A percentile compares a stretch with the other conserved stretches of the same genome.
Conservation (phyloP, 345 rosid genomes). For the Linum trigynum region DNA sequence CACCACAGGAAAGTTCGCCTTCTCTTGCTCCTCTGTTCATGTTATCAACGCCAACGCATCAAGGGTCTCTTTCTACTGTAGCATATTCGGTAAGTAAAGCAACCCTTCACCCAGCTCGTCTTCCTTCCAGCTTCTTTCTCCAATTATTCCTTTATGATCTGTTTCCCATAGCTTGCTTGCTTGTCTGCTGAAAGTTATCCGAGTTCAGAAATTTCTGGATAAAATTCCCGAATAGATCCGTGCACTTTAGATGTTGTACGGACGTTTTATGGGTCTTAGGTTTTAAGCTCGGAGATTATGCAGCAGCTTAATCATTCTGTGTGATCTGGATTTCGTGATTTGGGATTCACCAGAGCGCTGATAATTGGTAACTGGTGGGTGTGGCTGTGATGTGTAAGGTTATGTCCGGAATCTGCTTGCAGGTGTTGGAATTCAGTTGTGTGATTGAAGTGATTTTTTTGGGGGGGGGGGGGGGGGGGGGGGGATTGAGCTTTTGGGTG, state of each 20-base stretch:
- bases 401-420: too few relatives aligned
- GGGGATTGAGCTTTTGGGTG: neutral
- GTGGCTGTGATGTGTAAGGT: too few relatives aligned
- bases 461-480: neutral
- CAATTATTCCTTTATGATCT: neutral
- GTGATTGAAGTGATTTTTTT: too few relatives aligned
- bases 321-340: slow-evolving; percentile 8
- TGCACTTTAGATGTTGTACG: too few relatives aligned
- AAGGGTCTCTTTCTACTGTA: neutral
- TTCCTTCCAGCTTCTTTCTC: neutral
- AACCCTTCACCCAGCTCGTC: neutral
- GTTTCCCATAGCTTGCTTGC: neutral
- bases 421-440: too few relatives aligned
- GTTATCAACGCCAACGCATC: neutral
- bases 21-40: too few relatives aligned
- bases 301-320: neutral
- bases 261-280: too few relatives aligned
- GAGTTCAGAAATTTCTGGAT: neutral
- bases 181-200: neutral
- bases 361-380: too few relatives aligned
- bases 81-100: neutral
- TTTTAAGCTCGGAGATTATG: too few relatives aligned
- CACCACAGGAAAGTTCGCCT: neutral
- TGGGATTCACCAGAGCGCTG: neutral
- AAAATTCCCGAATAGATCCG: too few relatives aligned